Evolutionary conservation across 2,329 filamentous ascomycete genomes (phyloP), one percentile per base, ranked within the genome.

Genomic region (Chaetothyriales sp.): DNA sequence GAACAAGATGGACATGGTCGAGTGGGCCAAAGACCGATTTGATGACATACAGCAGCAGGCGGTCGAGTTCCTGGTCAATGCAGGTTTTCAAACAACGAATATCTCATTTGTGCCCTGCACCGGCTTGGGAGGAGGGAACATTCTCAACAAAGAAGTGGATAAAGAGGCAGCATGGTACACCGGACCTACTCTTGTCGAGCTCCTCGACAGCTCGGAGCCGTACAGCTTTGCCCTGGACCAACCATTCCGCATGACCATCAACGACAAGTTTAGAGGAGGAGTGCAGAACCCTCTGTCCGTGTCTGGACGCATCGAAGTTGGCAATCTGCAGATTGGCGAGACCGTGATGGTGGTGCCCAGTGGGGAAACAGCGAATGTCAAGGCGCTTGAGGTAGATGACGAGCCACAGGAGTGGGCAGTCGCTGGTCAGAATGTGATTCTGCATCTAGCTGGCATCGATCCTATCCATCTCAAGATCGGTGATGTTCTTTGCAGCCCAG

Each of bases 1-100:
- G 54, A 98, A 98, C 70, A 98, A 98, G 66, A 82, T 98, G 61
- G 92, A 98, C 64, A 83, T 81, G 15, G 81, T 90, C 5, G 71
- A 73, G 5, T 98, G 93, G 93, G 85, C 82, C 1, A 73, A 86
- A 64, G 81, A 80, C 3, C 78, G 87, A 1, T 98, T 93, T 59
- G 77, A 86, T 20, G 84, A 94, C 60, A 95, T 98, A 51, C 76
- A 79, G 44, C 79, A 87, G 55, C 86, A 95, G 61, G 81, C 95
- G 56, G 79, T 79, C 0, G 82, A 86, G 0, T 95, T 98, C 64
- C 71, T 98, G 53, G 80, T 78, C 0, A 79, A 82, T 0, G 85
- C 89, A 0, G 87, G 86, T 1, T 98, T 96, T 62, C 78, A 84
- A 51, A 64, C 77, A 4, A 89, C 86, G 65, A 86, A 92, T 56